These are phyloP conservation scores for Dactylis glomerata DNA, from an alignment of 176 grass and related monocot species.

Conservation along the genomic window DNA sequence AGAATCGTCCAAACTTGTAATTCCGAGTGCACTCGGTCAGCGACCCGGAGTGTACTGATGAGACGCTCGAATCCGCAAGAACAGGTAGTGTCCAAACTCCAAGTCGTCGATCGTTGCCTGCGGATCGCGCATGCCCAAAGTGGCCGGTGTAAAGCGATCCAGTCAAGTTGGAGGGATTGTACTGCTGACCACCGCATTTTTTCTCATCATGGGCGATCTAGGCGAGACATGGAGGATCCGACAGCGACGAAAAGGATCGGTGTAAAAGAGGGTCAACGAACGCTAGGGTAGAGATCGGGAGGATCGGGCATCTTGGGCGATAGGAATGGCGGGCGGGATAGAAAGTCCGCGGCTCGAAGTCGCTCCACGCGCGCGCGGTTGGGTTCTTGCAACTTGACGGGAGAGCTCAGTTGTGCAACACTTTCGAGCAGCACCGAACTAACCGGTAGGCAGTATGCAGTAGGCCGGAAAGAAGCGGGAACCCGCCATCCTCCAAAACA, in stretches of 20 bases:
- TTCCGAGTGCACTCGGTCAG: no score
- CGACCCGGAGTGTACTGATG: no score
- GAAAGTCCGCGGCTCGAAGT: background rate
- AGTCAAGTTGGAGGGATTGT: no score
- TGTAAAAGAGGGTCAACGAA: constrained; percentile 1
- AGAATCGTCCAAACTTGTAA: no score
- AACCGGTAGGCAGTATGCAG: no score
- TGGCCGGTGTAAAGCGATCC: background rate
- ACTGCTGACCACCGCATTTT: no score
- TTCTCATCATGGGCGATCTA: no score
- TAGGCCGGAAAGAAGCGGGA: no score
- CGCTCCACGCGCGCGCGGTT: background rate
- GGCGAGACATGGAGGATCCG: no score
- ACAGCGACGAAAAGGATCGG: background rate
- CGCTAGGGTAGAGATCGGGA: background rate
- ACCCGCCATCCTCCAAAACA: no score
- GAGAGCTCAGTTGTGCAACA: background rate
- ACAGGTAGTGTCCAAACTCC: background rate
- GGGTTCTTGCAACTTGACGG: background rate
- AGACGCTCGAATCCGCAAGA: background rate
- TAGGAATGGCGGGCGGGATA: background rate
- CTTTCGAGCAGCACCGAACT: no score
- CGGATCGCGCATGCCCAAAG: background rate
- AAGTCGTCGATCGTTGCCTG: background rate
- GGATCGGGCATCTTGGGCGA: constrained; percentile 9